phyloP scores from a whole-genome alignment of 208 protist species.

The Trypanosoma vivax region DNA sequence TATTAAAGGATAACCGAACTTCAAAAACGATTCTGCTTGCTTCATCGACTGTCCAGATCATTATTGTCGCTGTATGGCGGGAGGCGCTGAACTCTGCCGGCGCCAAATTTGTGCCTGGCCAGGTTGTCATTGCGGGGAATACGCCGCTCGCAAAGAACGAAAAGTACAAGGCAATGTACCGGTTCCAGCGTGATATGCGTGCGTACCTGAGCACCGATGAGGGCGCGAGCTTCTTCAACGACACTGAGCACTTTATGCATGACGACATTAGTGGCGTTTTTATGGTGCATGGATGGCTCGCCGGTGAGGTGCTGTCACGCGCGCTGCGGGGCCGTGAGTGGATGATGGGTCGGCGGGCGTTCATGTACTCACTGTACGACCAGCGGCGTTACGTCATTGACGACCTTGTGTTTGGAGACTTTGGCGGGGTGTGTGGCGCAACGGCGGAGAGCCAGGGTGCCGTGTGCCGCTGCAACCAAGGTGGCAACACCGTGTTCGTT shows the following conservation, averaged over 20 bases:
- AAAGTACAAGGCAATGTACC: constrained; percentile 6
- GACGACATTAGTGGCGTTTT: constrained; percentile 15
- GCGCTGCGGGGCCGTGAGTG: constrained; percentile 10
- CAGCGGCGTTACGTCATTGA: constrained; percentile 19
- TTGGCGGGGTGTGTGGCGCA: constrained; percentile 8
- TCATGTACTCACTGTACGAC: constrained; percentile 12
- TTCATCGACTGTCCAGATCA: not conserved
- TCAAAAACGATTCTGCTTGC: not conserved
- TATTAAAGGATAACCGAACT: constrained; percentile 11
- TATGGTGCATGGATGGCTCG: constrained; percentile 36
- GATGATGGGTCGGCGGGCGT: not conserved
- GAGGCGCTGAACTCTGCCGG: constrained; percentile 2
- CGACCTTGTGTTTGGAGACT: constrained; percentile 20
- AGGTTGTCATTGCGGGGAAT: constrained; percentile 16
- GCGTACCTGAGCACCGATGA: constrained; percentile 10
- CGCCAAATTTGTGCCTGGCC: not conserved
- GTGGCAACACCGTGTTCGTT: constrained; percentile 10
- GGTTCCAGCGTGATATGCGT: constrained; percentile 16
- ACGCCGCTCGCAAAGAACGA: constrained; percentile 17
- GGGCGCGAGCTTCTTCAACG: not conserved
- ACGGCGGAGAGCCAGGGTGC: not conserved
- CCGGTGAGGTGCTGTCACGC: constrained; percentile 14
- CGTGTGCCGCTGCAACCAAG: constrained; percentile 14
- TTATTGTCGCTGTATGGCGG: constrained; percentile 1
- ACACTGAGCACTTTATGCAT: constrained; percentile 7